Evolutionary conservation across 495 filamentous ascomycete species (phyloP).

Genomic region (Hypoxylon subgilvum): DNA sequence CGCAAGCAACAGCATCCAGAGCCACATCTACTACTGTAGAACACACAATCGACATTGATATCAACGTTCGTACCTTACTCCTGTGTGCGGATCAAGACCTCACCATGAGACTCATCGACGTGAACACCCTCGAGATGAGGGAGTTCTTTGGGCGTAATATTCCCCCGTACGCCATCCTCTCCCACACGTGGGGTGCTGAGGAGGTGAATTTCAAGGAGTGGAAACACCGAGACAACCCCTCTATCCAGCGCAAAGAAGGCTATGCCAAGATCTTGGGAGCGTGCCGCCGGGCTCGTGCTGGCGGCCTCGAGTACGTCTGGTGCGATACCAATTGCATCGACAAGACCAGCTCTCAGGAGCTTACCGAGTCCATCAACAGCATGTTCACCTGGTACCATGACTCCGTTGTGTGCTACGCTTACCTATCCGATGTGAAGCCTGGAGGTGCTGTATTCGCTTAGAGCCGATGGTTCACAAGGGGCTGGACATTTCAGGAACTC

Average conservation of each 20-base stretch:
- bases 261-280: slow-evolving; percentile 38
- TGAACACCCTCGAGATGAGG: slow-evolving; percentile 44
- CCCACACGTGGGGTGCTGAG: slow-evolving; percentile 52
- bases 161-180: slow-evolving; percentile 53
- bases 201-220: slow-evolving; percentile 52
- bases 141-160: slow-evolving; percentile 41
- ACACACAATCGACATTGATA: no score
- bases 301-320: slow-evolving; percentile 44
- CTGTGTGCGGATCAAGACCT: not conserved
- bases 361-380: slow-evolving; percentile 50
- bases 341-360: slow-evolving; percentile 50
- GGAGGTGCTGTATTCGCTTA: slow-evolving; percentile 30
- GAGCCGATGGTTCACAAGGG: slow-evolving; percentile 52
- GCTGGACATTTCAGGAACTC: slow-evolving; percentile 55
- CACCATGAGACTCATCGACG: slow-evolving; percentile 54
- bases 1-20: not conserved
- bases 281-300: slow-evolving; percentile 18
- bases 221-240: slow-evolving; percentile 1
- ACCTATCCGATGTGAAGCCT: slow-evolving; percentile 41
- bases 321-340: slow-evolving; percentile 52
- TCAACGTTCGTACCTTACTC: not conserved
- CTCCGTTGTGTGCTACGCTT: slow-evolving; percentile 45
- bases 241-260: slow-evolving; percentile 25
- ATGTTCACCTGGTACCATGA: slow-evolving; percentile 51
- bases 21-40: no score